These are phyloP conservation scores for Penicillium lagena DNA, from an alignment of 495 filamentous ascomycete genomes.

Conservation along the genomic window DNA sequence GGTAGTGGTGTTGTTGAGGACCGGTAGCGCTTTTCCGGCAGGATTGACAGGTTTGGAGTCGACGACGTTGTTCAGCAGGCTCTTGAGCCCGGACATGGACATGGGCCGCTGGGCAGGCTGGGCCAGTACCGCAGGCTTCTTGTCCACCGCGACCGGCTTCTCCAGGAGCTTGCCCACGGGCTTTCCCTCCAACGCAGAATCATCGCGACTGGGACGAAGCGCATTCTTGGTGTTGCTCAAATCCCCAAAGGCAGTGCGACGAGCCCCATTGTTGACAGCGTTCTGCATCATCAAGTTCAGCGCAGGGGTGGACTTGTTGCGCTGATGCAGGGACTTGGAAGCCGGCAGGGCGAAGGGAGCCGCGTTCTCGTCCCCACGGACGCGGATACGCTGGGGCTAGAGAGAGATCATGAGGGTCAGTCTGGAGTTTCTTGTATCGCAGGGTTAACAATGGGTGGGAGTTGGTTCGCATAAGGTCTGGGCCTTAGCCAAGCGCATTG, in stretches of 20 bases:
- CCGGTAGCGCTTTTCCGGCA: slow-evolving; percentile 31
- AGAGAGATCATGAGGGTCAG: neutral
- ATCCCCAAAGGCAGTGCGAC: slow-evolving; percentile 68
- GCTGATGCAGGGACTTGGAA: slow-evolving; percentile 64
- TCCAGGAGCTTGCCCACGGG: too few relatives aligned
- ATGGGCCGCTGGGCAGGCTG: slow-evolving; percentile 62
- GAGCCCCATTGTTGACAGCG: slow-evolving; percentile 59
- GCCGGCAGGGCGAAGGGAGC: slow-evolving; percentile 38
- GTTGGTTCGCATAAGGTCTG: too few relatives aligned
- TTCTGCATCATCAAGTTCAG: slow-evolving; percentile 50
- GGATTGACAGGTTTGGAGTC: slow-evolving; percentile 27
- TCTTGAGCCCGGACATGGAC: slow-evolving; percentile 41
- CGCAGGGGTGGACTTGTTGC: slow-evolving; percentile 74
- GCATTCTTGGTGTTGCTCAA: slow-evolving; percentile 64
- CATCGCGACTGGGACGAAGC: slow-evolving; percentile 41
- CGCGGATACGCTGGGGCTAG: slow-evolving; percentile 70
- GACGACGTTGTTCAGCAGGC: slow-evolving; percentile 33
- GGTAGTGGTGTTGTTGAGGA: slow-evolving; percentile 21
- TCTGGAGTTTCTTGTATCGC: too few relatives aligned
- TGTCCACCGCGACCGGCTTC: slow-evolving; percentile 44
- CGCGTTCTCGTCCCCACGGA: slow-evolving; percentile 70
- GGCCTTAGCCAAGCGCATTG: too few relatives aligned
- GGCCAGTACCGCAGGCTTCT: slow-evolving; percentile 41
- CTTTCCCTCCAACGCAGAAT: too few relatives aligned
- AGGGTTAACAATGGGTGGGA: too few relatives aligned